Percentiles rank a stretch among this genome's conserved stretches.
Evolutionary conservation across 495 filamentous ascomycete species (phyloP).

Genomic region (Ascobolus immersus): DNA sequence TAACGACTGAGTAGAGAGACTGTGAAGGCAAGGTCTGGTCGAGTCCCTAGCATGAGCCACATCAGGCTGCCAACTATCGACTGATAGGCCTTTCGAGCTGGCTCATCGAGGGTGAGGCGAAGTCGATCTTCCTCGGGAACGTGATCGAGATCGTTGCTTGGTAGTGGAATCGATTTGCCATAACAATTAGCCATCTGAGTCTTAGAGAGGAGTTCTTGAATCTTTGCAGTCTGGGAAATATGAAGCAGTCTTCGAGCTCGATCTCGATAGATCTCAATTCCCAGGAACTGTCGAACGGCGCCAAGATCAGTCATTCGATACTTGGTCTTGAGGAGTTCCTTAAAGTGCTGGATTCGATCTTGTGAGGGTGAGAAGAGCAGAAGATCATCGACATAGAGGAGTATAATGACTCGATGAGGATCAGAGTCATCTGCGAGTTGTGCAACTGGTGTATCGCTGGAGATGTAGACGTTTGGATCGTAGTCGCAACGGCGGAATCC

Average conservation of each 20-base stretch:
- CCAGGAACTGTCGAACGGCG: constrained; percentile 2
- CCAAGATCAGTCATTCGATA: constrained; percentile 7
- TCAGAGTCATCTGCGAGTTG: too few species aligned
- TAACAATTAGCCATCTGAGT: too few species aligned
- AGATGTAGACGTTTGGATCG: not conserved
- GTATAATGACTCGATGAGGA: not conserved
- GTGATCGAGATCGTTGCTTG: too few species aligned
- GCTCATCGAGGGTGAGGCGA: too few species aligned
- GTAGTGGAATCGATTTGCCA: too few species aligned
- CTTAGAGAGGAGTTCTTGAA: too few species aligned
- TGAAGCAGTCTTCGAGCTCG: not conserved
- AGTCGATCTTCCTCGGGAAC: too few species aligned
- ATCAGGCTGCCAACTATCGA: constrained; percentile 11
- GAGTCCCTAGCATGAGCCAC: constrained; percentile 10
- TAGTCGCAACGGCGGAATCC: not conserved
- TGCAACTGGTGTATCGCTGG: too few species aligned
- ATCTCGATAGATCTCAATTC: constrained; percentile 1
- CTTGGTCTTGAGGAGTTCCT: not conserved
- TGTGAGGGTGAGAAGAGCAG: not conserved
- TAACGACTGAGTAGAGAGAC: constrained; percentile 4
- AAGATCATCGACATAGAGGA: constrained; percentile 1
- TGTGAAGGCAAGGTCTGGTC: constrained; percentile 11
- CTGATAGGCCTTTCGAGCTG: too few species aligned
- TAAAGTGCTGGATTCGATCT: not conserved
- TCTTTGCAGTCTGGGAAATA: not conserved